Evolutionary conservation across 139 green algal genomes (phyloP), one percentile per base, ranked within the genome.

Genomic region (Trebouxia sp.): DNA sequence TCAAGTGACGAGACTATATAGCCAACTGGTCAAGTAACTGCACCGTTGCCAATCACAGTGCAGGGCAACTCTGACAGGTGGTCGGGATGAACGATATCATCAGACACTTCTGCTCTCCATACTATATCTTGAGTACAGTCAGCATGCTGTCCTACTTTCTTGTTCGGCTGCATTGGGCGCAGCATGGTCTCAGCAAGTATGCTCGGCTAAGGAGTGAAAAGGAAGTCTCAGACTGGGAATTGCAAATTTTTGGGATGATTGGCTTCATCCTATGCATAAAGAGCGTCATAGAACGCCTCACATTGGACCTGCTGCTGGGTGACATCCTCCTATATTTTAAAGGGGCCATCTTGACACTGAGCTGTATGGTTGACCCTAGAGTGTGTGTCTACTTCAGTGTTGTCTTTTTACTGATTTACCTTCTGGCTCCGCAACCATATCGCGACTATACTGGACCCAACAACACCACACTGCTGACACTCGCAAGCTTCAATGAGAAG

Each of bases 151-250:
- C 32, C 11, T 72, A 72, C 15, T 14, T 43, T 5, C 62, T 35
- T 28, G 32, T 42, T 22, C 62, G 62, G 5, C 37, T 30, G 3
- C 12, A 72, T 35, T 72, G 62, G 62, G n/a, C n/a, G n/a, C 62
- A 72, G 62, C 62, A 72, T 45, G 62, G 62, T 3, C 20, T 72
- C 7, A 45, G 62, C 62, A 72, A 45, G 26, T 45, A 72, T 37
- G 12, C 62, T 15, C 62, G 62, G 2, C 62, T 72, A 10, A 35
- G 28, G 11, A 35, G 43, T 6, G 5, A 28, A 26, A 35, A 42
- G 42, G 32, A 72, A 24, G 32, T 72, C 4, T 72, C n/a, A 22
- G 37, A 72, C 0, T 72, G 62, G 62, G 62, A 72, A 35, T 45
- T 12, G 8, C 62, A 72, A 15, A 45, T 32, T 35, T 28, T 17